A percentile compares a stretch with the other conserved stretches of the same genome.
These are phyloP conservation scores for Botryotinia globosa DNA, from an alignment of 2,329 filamentous ascomycete genomes.

Conservation along the genomic window DNA sequence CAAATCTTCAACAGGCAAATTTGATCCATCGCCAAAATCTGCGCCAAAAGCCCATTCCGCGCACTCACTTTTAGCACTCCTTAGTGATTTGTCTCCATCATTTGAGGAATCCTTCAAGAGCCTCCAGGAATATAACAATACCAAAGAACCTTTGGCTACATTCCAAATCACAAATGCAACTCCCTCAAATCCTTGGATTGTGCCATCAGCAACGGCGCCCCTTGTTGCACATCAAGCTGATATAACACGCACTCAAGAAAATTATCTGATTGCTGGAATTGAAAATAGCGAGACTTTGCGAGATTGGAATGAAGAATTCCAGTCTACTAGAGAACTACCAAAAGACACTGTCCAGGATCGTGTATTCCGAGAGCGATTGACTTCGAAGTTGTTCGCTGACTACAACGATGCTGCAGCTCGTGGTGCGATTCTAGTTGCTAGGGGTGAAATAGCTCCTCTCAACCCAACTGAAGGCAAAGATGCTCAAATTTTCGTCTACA, in stretches of 20 bases:
- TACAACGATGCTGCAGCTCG: conserved; percentile 94
- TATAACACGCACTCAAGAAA: conserved; percentile 86
- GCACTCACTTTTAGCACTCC: conserved; percentile 81
- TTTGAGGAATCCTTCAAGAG: conserved; percentile 74
- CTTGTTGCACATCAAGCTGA: conserved; percentile 74
- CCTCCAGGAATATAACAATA: conserved; percentile 80
- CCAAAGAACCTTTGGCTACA: conserved; percentile 82
- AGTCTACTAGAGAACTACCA: conserved; percentile 90
- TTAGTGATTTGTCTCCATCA: conserved; percentile 76
- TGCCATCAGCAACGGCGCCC: conserved; percentile 64
- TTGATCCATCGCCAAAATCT: conserved; percentile 80
- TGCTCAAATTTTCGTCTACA: conserved; percentile 98
- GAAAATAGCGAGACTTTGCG: conserved; percentile 92
- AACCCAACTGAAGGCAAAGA: conserved; percentile 92
- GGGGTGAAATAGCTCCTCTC: conserved; percentile 86
- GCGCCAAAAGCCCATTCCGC: conserved; percentile 74
- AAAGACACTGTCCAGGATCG: conserved; percentile 93
- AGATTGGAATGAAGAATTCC: conserved; percentile 99
- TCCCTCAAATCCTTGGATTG: conserved; percentile 87
- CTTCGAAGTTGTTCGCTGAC: conserved; percentile 95
- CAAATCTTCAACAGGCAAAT: conserved; percentile 92
- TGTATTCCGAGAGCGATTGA: conserved; percentile 89
- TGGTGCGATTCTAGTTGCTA: conserved; percentile 86
- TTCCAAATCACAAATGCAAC: conserved; percentile 96
- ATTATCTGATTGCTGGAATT: conserved; percentile 81